These are phyloP conservation scores for Fragaria iinumae DNA, from an alignment of 306 rosid genomes.

Conservation along the genomic window DNA sequence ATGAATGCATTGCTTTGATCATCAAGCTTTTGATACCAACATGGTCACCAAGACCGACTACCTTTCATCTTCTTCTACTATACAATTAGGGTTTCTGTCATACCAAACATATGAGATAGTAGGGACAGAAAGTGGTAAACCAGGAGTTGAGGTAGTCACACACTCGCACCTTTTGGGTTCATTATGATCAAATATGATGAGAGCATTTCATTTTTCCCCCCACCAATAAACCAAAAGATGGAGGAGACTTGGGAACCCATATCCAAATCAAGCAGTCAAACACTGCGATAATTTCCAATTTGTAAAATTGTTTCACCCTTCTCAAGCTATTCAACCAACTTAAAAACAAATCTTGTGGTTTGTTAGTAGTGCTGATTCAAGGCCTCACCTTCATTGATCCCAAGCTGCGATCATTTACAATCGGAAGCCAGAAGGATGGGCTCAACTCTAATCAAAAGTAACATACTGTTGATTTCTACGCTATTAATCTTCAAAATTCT, in stretches of 20 bases:
- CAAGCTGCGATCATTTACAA: constrained; percentile 19
- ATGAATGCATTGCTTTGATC: constrained; percentile 15
- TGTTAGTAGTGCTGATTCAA: constrained; percentile 1
- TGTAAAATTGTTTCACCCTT: background rate
- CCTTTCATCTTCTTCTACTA: background rate
- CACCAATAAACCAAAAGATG: no score
- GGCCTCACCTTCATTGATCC: background rate
- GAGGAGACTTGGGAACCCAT: background rate
- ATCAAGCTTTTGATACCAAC: constrained; percentile 17
- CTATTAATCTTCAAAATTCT: background rate
- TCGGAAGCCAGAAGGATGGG: constrained; percentile 12
- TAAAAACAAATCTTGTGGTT: background rate
- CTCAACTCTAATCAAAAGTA: background rate
- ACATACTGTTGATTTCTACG: constrained; percentile 2
- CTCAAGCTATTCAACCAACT: background rate
- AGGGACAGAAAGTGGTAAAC: background rate
- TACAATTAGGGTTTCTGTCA: background rate
- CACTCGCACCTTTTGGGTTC: background rate
- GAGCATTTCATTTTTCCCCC: background rate
- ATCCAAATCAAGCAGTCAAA: background rate
- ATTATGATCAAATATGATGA: background rate
- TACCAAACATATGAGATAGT: background rate
- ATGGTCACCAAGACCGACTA: constrained; percentile 3
- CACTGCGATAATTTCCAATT: background rate
- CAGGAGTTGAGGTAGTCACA: background rate